A percentile compares a stretch with the other conserved stretches of the same genome.
phyloP scores from a whole-genome alignment of 352 stramenopile genomes.

The Aphanomyces cochlioides region DNA sequence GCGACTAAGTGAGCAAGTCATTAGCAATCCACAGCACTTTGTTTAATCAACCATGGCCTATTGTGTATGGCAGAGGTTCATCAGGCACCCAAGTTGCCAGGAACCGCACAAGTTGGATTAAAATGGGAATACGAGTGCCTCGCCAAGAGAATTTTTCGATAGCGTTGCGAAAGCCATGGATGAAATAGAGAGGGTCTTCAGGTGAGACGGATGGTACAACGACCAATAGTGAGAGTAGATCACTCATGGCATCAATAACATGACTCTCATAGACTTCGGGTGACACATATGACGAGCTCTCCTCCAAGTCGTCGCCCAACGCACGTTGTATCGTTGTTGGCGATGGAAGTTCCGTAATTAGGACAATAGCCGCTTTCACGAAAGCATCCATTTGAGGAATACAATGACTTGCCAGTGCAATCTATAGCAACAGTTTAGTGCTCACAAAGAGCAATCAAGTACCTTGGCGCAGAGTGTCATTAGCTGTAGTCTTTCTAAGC shows the following conservation, averaged over 20 bases:
- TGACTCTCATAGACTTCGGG: constrained; percentile 24
- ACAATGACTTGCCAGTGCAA: constrained; percentile 64
- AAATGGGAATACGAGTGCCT: constrained; percentile 7
- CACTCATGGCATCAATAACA: constrained; percentile 39
- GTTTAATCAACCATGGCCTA: constrained; percentile 14
- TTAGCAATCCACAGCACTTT: neutral
- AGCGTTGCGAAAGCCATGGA: constrained; percentile 67
- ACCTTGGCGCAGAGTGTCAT: constrained; percentile 59
- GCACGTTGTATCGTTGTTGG: neutral
- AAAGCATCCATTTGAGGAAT: constrained; percentile 85
- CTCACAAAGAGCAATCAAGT: neutral
- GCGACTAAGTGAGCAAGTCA: constrained; percentile 39
- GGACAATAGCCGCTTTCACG: constrained; percentile 70
- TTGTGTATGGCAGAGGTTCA: constrained; percentile 30
- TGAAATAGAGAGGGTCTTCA: constrained; percentile 85
- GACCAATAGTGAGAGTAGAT: constrained; percentile 63
- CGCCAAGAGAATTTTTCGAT: constrained; percentile 32
- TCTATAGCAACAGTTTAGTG: neutral
- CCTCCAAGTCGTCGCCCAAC: constrained; percentile 3
- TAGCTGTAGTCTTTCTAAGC: constrained; percentile 56
- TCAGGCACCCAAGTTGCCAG: constrained; percentile 32
- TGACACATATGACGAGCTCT: constrained; percentile 9
- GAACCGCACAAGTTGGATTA: constrained; percentile 30
- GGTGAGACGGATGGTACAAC: constrained; percentile 73
- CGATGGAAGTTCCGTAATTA: constrained; percentile 65